phyloP scores from a whole-genome alignment of 2,329 filamentous ascomycete species.

The Neofusicoccum cordaticola region DNA sequence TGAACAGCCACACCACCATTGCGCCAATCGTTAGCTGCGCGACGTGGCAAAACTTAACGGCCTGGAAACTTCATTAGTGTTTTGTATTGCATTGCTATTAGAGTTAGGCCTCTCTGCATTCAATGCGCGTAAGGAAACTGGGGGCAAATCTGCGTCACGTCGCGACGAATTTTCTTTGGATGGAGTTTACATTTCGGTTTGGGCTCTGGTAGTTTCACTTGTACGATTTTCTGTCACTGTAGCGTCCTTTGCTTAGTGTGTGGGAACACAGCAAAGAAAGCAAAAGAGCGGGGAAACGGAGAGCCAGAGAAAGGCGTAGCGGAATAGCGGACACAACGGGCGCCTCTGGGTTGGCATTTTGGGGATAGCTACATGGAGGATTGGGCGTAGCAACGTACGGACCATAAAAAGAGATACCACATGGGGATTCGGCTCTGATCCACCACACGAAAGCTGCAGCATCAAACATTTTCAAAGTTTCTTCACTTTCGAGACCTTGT shows the following conservation, averaged over 20 bases:
- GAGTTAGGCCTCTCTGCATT: neutral
- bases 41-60: neutral
- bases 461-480: neutral
- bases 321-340: neutral
- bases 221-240: neutral
- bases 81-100: constrained; percentile 11
- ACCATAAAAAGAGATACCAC: neutral
- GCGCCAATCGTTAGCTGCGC: neutral
- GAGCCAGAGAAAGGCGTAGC: neutral
- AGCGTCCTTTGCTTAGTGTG: neutral
- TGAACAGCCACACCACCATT: neutral
- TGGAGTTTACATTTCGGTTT: neutral
- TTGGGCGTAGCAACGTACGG: neutral
- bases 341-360: neutral
- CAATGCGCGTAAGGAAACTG: neutral
- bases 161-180: constrained; percentile 2
- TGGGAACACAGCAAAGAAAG: neutral
- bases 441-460: neutral
- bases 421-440: neutral
- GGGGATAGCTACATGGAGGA: neutral
- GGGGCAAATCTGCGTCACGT: neutral
- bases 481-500: neutral
- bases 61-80: constrained; percentile 1
- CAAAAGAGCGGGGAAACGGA: neutral
- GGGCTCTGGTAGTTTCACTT: neutral